phyloP scores from a whole-genome alignment of 2,329 filamentous ascomycete genomes.

The Curvularia hawaiiensis region DNA sequence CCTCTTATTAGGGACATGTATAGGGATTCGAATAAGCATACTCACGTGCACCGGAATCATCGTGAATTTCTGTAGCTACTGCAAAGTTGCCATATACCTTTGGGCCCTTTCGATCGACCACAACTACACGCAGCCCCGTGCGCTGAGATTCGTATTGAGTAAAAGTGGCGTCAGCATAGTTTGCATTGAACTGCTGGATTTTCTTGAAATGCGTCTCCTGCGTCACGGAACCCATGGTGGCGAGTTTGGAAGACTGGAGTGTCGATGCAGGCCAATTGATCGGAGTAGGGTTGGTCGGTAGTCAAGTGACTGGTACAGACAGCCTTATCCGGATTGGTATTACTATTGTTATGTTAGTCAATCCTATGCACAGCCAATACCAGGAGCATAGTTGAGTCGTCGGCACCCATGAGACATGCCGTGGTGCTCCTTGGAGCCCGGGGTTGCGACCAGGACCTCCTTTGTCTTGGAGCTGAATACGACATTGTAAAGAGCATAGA shows the following conservation, averaged over 20 bases:
- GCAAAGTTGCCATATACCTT: slow-evolving; percentile 91
- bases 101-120: slow-evolving; percentile 91
- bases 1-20: slow-evolving; percentile 11
- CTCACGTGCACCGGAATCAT: slow-evolving; percentile 84
- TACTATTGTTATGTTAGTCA: slow-evolving; percentile 40
- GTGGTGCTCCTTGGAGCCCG: not conserved
- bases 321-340: slow-evolving; percentile 37
- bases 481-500: not conserved
- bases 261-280: not conserved
- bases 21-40: not conserved
- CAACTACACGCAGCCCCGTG: slow-evolving; percentile 92
- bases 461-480: not conserved
- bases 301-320: slow-evolving; percentile 9
- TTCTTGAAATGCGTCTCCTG: slow-evolving; percentile 72
- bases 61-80: slow-evolving; percentile 94
- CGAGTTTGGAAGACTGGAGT: slow-evolving; percentile 12
- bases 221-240: slow-evolving; percentile 38
- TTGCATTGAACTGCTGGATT: slow-evolving; percentile 82
- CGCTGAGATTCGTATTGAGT: slow-evolving; percentile 95
- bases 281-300: slow-evolving; percentile 7
- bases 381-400: not conserved
- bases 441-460: not conserved
- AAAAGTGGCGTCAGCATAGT: slow-evolving; percentile 87
- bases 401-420: not conserved
- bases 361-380: not conserved